Conservation (phyloP, 345 rosid species). For the Aquilaria yunnanensis region DNA sequence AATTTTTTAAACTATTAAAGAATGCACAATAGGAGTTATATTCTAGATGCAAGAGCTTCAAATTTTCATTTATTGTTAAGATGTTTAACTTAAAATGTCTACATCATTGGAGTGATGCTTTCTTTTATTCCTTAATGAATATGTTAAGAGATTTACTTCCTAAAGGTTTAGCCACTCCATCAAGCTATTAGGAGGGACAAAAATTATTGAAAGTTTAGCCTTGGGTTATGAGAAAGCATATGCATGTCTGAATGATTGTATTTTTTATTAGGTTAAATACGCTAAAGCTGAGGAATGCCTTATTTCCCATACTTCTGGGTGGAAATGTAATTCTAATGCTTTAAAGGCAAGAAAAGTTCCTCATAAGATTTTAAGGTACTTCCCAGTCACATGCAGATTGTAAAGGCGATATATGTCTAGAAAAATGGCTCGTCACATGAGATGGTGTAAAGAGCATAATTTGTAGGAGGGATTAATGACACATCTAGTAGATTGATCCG, state of each 20-base stretch:
- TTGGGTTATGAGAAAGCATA: no score
- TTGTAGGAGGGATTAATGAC: neutral
- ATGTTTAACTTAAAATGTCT: neutral
- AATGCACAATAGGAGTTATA: neutral
- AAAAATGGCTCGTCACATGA: neutral
- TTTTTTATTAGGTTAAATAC: slow-evolving; percentile 1
- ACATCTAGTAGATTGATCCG: slow-evolving; percentile 1
- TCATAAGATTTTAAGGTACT: neutral
- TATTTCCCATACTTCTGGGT: neutral
- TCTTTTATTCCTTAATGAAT: neutral
- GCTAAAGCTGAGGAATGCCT: neutral
- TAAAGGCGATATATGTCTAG: slow-evolving; percentile 6
- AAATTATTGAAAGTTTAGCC: no score
- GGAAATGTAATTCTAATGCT: neutral
- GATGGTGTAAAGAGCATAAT: slow-evolving; percentile 10
- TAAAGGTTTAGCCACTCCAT: neutral
- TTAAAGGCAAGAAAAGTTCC: slow-evolving; percentile 1
- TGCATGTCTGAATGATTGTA: slow-evolving; percentile 1
- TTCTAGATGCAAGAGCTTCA: neutral
- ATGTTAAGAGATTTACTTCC: neutral
- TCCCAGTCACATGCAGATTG: neutral
- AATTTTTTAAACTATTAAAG: neutral
- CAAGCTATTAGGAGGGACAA: slow-evolving; percentile 6
- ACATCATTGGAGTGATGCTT: neutral
- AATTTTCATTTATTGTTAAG: neutral